These are phyloP conservation scores for Mesotaenium endlicherianum DNA, from an alignment of 139 green algal genomes.

Conservation along the genomic window DNA sequence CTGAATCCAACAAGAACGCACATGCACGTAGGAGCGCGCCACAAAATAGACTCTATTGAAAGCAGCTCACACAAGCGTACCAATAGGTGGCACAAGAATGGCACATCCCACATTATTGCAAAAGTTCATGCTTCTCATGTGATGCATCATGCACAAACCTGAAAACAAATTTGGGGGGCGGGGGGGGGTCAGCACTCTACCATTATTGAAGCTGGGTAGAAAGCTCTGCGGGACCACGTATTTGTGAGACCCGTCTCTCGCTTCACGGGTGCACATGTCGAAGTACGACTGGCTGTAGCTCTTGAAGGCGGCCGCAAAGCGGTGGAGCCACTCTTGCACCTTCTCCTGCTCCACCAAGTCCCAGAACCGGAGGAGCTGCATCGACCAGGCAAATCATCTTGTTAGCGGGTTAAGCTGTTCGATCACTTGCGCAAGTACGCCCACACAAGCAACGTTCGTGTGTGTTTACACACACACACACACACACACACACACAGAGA, in stretches of 20 bases:
- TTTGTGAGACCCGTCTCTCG: not conserved
- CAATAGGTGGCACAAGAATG: not conserved
- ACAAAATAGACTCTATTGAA: constrained; percentile 10
- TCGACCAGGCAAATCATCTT: too few relatives aligned
- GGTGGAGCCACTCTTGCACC: constrained; percentile 2
- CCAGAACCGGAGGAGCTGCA: constrained; percentile 34
- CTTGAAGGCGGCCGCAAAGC: not conserved
- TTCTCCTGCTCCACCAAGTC: constrained; percentile 10
- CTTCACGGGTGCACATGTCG: not conserved
- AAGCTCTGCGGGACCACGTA: not conserved
- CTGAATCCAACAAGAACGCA: not conserved
- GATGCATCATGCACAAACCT: not conserved
- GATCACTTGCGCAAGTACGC: too few relatives aligned
- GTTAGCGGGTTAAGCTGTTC: too few relatives aligned
- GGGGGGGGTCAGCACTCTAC: too few relatives aligned
- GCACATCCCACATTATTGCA: too few relatives aligned
- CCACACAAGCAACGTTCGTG: too few relatives aligned
- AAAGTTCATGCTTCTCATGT: not conserved
- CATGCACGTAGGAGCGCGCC: not conserved
- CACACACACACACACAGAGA: too few relatives aligned
- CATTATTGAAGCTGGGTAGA: too few relatives aligned
- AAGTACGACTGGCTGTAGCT: constrained; percentile 17
- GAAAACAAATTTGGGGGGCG: too few relatives aligned
- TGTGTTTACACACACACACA: too few relatives aligned
- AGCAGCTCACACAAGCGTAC: not conserved